A percentile compares a stretch with the other conserved stretches of the same genome.
phyloP scores from a whole-genome alignment of 2,329 filamentous ascomycete genomes.

The Aspergillus fumigatus region DNA sequence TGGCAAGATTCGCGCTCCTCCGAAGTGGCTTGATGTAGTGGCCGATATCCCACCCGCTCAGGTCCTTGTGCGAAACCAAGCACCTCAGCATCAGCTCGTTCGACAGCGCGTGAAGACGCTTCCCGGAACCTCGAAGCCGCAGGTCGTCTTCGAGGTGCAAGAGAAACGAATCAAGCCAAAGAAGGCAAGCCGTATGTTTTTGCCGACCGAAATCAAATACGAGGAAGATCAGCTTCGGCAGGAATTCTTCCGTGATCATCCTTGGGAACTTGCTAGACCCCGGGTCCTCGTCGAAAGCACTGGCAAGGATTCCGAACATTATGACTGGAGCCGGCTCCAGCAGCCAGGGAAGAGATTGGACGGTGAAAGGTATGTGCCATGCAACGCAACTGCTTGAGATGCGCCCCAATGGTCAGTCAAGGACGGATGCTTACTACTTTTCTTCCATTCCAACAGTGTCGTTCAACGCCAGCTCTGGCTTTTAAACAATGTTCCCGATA shows the following conservation, averaged over 20 bases:
- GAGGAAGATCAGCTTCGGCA: conserved; percentile 76
- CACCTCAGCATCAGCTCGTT: conserved; percentile 42
- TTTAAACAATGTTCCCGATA: conserved; percentile 58
- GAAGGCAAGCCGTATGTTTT: conserved; percentile 72
- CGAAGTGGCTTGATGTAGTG: conserved; percentile 54
- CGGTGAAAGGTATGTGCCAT: conserved; percentile 68
- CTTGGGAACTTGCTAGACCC: conserved; percentile 92
- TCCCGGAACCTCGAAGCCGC: conserved; percentile 24
- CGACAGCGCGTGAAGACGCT: conserved; percentile 35
- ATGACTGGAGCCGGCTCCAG: conserved; percentile 73
- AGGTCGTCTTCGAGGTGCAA: conserved; percentile 34
- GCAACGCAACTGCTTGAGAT: neutral
- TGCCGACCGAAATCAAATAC: conserved; percentile 71
- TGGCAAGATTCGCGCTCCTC: conserved; percentile 32
- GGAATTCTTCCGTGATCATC: conserved; percentile 88
- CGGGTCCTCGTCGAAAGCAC: conserved; percentile 78
- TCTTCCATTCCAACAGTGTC: conserved; percentile 56
- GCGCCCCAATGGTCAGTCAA: neutral
- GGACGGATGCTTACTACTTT: conserved; percentile 8
- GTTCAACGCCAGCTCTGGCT: conserved; percentile 88
- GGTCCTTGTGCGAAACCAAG: conserved; percentile 55
- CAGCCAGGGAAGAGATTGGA: conserved; percentile 73
- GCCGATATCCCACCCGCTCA: conserved; percentile 57
- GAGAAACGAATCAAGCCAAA: conserved; percentile 44
- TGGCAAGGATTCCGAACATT: conserved; percentile 70